phyloP scores from a whole-genome alignment of 352 stramenopile genomes.

The Globisporangium spinosum region DNA sequence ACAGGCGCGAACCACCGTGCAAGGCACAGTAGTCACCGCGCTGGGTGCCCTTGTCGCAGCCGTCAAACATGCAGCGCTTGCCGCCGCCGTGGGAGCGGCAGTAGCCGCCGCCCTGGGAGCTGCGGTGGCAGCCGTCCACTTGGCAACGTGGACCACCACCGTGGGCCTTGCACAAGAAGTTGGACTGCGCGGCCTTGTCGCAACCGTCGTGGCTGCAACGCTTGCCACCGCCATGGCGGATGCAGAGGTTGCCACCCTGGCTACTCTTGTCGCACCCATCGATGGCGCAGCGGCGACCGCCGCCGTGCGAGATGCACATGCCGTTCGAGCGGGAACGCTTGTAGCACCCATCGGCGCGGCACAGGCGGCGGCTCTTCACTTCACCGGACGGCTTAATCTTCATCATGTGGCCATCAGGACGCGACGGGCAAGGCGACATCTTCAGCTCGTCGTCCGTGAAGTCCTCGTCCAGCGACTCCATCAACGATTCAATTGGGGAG shows the following conservation, averaged over 20 bases:
- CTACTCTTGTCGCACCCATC: slow-evolving; percentile 80
- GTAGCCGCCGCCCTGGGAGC: slow-evolving; percentile 74
- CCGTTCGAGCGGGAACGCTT: slow-evolving; percentile 86
- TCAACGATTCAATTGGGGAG: slow-evolving; percentile 61
- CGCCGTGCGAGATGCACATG: slow-evolving; percentile 83
- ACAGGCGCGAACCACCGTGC: slow-evolving; percentile 82
- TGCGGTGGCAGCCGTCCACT: slow-evolving; percentile 55
- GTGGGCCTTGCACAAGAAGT: slow-evolving; percentile 86
- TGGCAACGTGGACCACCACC: slow-evolving; percentile 80
- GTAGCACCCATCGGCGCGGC: slow-evolving; percentile 71
- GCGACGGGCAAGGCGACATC: slow-evolving; percentile 36
- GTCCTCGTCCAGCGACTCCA: slow-evolving; percentile 69
- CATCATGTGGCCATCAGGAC: slow-evolving; percentile 22
- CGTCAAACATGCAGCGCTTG: slow-evolving; percentile 82
- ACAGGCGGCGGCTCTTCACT: slow-evolving; percentile 65
- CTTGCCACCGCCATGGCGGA: slow-evolving; percentile 82
- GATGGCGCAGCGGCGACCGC: slow-evolving; percentile 70
- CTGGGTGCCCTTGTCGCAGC: slow-evolving; percentile 86
- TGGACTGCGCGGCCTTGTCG: slow-evolving; percentile 78
- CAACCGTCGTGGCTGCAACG: slow-evolving; percentile 75
- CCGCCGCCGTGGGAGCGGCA: slow-evolving; percentile 85
- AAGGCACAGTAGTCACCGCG: slow-evolving; percentile 83
- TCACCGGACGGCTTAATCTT: slow-evolving; percentile 30
- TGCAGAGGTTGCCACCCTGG: slow-evolving; percentile 81
- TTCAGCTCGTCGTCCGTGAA: slow-evolving; percentile 72